Conservation (phyloP, 2,329 filamentous ascomycete genomes). For the Fusarium sacchari region DNA sequence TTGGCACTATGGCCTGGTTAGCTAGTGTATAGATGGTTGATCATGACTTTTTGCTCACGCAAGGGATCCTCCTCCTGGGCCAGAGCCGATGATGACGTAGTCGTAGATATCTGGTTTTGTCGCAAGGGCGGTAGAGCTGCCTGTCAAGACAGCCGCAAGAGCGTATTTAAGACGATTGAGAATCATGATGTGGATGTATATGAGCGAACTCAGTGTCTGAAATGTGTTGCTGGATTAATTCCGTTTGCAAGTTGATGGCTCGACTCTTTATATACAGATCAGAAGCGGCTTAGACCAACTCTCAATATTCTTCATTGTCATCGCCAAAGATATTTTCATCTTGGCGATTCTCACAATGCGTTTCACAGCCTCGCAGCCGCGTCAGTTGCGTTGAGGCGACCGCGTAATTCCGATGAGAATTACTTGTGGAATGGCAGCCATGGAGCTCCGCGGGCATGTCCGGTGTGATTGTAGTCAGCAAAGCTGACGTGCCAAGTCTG, state of each 20-base stretch:
- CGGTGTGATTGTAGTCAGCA: background rate
- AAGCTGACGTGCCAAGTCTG: conserved; percentile 2
- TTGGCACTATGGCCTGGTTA: too few relatives aligned
- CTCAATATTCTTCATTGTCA: accelerated
- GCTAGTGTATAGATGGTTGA: too few relatives aligned
- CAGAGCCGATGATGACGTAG: conserved; percentile 1
- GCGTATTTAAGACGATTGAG: background rate
- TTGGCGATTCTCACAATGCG: background rate
- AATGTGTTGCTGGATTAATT: background rate
- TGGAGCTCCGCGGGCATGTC: conserved; percentile 3
- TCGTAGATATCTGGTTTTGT: background rate
- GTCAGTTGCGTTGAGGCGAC: background rate
- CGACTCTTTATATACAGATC: accelerated
- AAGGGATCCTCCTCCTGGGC: background rate
- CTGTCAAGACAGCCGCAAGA: background rate
- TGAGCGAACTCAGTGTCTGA: accelerated
- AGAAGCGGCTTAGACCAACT: background rate
- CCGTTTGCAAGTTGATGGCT: background rate
- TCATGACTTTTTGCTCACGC: too few relatives aligned
- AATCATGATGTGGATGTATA: background rate
- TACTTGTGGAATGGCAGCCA: accelerated
- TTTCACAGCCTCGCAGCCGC: background rate
- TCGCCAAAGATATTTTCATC: background rate
- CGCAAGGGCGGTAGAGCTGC: background rate
- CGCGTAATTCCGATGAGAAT: background rate